phyloP scores from a whole-genome alignment of 768 basidiomycete genomes.

The Auriscalpium microsporum region DNA sequence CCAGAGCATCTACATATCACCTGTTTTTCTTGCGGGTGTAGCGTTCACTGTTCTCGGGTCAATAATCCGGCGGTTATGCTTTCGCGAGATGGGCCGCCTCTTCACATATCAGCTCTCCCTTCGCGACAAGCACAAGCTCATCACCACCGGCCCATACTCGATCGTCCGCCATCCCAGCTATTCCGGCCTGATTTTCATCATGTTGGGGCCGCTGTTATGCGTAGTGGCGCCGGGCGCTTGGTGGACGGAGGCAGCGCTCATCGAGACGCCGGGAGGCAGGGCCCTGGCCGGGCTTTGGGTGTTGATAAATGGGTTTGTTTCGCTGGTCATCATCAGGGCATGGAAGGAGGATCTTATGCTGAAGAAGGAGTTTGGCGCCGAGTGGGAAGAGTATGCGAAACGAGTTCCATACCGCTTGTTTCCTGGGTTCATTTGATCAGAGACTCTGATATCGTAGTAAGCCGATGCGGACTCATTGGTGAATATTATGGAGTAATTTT shows the following conservation, averaged over 20 bases:
- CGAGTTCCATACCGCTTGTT: neutral
- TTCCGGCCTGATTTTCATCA: neutral
- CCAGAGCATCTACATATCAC: too few relatives aligned
- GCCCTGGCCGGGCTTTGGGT: neutral
- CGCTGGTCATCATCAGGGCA: neutral
- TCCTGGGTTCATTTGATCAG: neutral
- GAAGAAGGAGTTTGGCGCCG: neutral
- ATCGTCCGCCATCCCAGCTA: constrained; percentile 18
- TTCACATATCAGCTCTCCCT: constrained; percentile 14
- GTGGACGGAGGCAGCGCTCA: too few relatives aligned
- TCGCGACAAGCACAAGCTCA: constrained; percentile 8
- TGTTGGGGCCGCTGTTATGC: too few relatives aligned
- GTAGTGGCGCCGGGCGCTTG: too few relatives aligned
- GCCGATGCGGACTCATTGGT: too few relatives aligned
- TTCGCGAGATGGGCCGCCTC: constrained; percentile 10
- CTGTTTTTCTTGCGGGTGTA: too few relatives aligned
- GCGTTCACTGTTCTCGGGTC: too few relatives aligned
- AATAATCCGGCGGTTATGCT: constrained; percentile 2
- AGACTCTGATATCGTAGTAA: too few relatives aligned
- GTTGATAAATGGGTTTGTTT: neutral
- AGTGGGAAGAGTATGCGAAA: neutral
- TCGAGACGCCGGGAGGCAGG: neutral
- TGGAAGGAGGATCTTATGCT: neutral
- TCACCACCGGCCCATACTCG: constrained; percentile 15
- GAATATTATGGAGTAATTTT: too few relatives aligned